Evolutionary conservation across 495 filamentous ascomycete genomes (phyloP), one percentile per base, ranked within the genome.

Genomic region (Penicillium egyptiacum): DNA sequence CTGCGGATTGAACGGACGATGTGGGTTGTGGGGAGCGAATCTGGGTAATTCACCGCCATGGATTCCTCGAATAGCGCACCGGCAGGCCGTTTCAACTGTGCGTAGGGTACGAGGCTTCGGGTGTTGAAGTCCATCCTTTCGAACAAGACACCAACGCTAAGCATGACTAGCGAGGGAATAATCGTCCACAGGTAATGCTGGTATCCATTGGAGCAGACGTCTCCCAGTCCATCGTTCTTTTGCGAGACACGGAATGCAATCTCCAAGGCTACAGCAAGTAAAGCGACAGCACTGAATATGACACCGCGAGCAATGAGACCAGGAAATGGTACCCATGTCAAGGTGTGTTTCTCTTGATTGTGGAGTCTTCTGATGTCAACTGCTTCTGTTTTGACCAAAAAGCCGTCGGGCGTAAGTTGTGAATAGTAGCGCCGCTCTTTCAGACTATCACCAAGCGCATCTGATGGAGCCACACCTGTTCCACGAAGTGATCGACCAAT

Each of bases 141-240:
- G 16, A 59, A 47, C 5, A 50, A 11, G 12, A 62, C 35, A 23
- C 51, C 39, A 12, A 59, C 47, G 2, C 31, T 17, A 0, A 51
- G 17, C 62, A 65, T 65, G 5, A 40, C 25, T 6, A 50, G 11
- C 11, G 56, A 56, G 31, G 62, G 56, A 14, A 65, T 22, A 3
- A 59, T 42, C 1, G 62, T 59, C 56, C 59, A 65, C 14, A 55
- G 3, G 25, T 59, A 59, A 25, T 65, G 59, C n/a, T 31, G 40
- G n/a, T 26, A 42, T 25, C 40, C 52, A 42, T 47, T 41, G 22
- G n/a, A 7, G 22, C n/a, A 7, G 5, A 45, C 48, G 44, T 59
- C 31, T 20, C 52, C 56, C 0, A 65, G 56, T 8, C 62, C 62
- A 9, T 56, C 19, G 4, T 57, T 51, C 2, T 3, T 25, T 6